Percentiles rank a stretch among this genome's conserved stretches.
phyloP scores from a whole-genome alignment of 2,329 filamentous ascomycete species.

The Incumbomyces lentus region DNA sequence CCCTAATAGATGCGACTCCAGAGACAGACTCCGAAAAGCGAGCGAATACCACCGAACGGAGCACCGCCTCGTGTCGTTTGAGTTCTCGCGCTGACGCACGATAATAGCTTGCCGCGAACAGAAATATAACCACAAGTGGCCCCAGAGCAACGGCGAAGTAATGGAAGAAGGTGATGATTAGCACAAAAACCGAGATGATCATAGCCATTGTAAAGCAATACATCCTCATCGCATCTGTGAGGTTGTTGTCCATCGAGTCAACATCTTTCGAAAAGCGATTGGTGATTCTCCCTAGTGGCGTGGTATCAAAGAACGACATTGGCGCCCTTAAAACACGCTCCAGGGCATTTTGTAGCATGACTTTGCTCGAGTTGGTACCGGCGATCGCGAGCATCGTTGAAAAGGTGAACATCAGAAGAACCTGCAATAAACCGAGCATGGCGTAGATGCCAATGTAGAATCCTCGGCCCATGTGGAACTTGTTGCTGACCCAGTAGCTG shows the following conservation, averaged over 20 bases:
- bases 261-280: constrained; percentile 95
- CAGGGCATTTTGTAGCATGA: constrained; percentile 72
- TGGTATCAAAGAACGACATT: constrained; percentile 94
- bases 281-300: constrained; percentile 85
- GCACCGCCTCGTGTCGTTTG: constrained; percentile 83
- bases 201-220: constrained; percentile 77
- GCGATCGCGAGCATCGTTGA: constrained; percentile 66
- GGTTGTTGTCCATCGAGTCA: constrained; percentile 89
- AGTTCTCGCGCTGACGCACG: constrained; percentile 83
- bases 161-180: constrained; percentile 93
- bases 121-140: constrained; percentile 63
- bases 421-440: constrained; percentile 60
- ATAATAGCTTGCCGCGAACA: constrained; percentile 79
- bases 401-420: constrained; percentile 68
- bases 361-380: constrained; percentile 71
- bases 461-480: constrained; percentile 57
- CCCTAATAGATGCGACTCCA: constrained; percentile 74
- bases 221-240: constrained; percentile 84
- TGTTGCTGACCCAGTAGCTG: constrained; percentile 81
- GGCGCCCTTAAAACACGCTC: constrained; percentile 59
- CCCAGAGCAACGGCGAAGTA: constrained; percentile 66
- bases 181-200: constrained; percentile 71
- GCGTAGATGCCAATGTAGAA: constrained; percentile 63
- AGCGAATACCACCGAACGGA: constrained; percentile 79
- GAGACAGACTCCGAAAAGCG: constrained; percentile 83